Conservation (phyloP, 331 rosid species). For the Phaseolus coccineus region DNA sequence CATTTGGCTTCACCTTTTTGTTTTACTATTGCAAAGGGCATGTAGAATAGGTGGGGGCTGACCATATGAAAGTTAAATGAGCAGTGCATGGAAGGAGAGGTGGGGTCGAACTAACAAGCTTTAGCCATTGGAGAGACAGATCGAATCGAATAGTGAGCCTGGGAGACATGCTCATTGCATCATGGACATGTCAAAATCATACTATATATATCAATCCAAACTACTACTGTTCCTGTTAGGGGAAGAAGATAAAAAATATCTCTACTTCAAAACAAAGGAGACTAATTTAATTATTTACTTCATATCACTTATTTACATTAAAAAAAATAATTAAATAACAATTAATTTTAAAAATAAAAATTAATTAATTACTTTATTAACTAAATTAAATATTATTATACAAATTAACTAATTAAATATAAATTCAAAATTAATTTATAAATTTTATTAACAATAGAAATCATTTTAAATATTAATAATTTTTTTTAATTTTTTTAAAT, state of each 20-base stretch:
- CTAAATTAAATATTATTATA: too few species aligned
- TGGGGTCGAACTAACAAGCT: slow-evolving; percentile 35
- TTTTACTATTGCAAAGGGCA: neutral
- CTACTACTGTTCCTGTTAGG: neutral
- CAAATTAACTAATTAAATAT: too few species aligned
- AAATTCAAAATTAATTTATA: too few species aligned
- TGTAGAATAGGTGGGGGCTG: slow-evolving; percentile 41
- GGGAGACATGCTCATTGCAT: slow-evolving; percentile 48
- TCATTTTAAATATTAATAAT: too few species aligned
- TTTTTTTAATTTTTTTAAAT: too few species aligned
- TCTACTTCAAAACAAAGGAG: too few species aligned
- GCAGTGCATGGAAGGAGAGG: slow-evolving; percentile 10
- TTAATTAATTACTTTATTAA: too few species aligned
- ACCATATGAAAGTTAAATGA: slow-evolving; percentile 24
- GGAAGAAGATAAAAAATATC: neutral
- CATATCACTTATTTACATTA: too few species aligned
- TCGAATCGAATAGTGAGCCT: slow-evolving; percentile 30
- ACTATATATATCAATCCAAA: slow-evolving; percentile 14
- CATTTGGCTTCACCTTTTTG: slow-evolving; percentile 15
- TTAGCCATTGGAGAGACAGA: neutral
- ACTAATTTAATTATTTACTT: too few species aligned
- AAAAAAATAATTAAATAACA: too few species aligned
- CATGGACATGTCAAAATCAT: slow-evolving; percentile 45
- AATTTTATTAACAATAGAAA: too few species aligned
- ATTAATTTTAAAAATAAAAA: too few species aligned